Evolutionary conservation across 345 rosid genomes (phyloP), one percentile per base, ranked within the genome.

Genomic region (Passiflora organensis): DNA sequence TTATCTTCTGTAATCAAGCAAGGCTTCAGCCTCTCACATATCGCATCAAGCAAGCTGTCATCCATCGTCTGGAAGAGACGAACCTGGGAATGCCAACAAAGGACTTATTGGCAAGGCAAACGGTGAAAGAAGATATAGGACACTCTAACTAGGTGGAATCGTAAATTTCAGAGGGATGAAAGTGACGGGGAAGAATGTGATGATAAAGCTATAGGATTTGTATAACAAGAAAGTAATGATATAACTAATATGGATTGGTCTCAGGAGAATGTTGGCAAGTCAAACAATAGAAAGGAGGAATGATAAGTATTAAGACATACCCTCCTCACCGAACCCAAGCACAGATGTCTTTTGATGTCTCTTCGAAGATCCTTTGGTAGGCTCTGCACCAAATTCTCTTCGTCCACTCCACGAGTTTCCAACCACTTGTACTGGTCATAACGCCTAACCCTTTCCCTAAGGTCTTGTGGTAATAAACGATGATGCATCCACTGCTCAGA

Each of bases 401-500:
- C 98, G 65, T 91, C 95, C 24, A 91, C 98, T 59, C 98, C 98
- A 0, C 94, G 87, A 18, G 98, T 91, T 77, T 78, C 98, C 77
- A 88, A 64, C 98, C 96, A 91, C 67, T 88, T 91, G 74, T 91
- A 91, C 60, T 91, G 98, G 63, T 91, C 98, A 64, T 91, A 88
- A 43, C 95, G 76, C 60, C 96, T 78, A 34, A 91, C 96, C 13
- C 98, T 78, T 64, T 91, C 96, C 57, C 90, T 76, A 19, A 91
- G 78, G 1, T 91, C 93, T 1, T 58, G 80, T 17, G 98, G 98
- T 62, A 91, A 95, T 83, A 91, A 76, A 10, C 98, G 90, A 45
- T 91, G 98, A 73, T 82, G 96, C 98, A 91, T 91, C 96, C 98
- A 91, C 72, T 86, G 98, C 47, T 91, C 98, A 12, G 98, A 86